Evolutionary conservation across 2,329 filamentous ascomycete species (phyloP).

Genomic region (Rutstroemia sydowiana): DNA sequence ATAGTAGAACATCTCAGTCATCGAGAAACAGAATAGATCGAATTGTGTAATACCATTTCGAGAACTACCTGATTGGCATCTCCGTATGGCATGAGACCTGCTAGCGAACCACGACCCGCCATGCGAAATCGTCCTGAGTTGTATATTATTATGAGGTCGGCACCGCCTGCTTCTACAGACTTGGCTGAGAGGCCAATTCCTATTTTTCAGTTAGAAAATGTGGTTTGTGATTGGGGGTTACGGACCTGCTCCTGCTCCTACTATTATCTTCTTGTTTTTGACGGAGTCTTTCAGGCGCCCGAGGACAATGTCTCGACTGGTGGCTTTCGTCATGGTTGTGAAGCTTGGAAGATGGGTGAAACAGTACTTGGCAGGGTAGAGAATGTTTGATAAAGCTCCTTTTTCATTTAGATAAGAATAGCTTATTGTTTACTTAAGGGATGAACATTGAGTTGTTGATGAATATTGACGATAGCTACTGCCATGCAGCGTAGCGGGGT

Average conservation of each 20-base stretch:
- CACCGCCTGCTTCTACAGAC: conserved; percentile 60
- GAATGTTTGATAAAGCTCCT: too few species aligned
- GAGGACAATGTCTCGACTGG: conserved; percentile 49
- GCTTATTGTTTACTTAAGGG: too few species aligned
- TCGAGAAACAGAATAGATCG: too few species aligned
- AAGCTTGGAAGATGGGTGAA: too few species aligned
- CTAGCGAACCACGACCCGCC: conserved; percentile 62
- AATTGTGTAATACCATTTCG: conserved; percentile 42
- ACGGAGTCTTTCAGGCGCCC: conserved; percentile 46
- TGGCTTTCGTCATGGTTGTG: conserved; percentile 46
- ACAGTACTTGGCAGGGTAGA: too few species aligned
- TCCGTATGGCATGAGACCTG: conserved; percentile 64
- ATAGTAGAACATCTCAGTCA: not conserved
- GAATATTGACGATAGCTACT: too few species aligned
- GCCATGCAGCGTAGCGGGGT: too few species aligned
- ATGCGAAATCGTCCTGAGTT: conserved; percentile 67
- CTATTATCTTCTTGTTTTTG: conserved; percentile 47
- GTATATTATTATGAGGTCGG: conserved; percentile 65
- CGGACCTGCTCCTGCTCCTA: conserved; percentile 58
- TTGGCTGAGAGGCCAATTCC: conserved; percentile 66
- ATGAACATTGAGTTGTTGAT: too few species aligned
- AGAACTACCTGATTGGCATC: conserved; percentile 64
- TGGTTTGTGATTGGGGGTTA: not conserved
- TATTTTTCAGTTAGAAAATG: conserved; percentile 18
- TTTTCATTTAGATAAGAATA: too few species aligned